Percentiles rank a stretch among this genome's conserved stretches.
These are phyloP conservation scores for Raphanus sativus DNA, from an alignment of 345 rosid species.

Conservation along the genomic window DNA sequence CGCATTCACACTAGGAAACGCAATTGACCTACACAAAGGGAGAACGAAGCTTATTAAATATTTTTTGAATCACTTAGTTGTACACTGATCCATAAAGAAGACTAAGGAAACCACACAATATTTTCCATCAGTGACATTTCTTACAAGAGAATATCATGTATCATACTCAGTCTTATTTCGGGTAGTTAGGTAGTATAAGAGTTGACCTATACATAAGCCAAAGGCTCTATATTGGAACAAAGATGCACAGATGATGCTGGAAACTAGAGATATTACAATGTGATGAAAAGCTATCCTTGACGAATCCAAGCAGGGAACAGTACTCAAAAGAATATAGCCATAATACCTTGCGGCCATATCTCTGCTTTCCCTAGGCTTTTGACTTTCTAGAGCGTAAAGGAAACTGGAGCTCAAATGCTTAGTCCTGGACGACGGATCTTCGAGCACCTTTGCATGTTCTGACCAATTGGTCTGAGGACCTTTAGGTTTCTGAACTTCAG, in stretches of 20 bases:
- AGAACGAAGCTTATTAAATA: neutral
- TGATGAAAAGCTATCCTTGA: neutral
- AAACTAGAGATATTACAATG: neutral
- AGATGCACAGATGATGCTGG: neutral
- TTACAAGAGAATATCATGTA: neutral
- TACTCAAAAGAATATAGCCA: neutral
- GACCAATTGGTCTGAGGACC: neutral
- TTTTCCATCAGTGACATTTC: neutral
- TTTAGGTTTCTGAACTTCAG: neutral
- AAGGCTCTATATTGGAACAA: neutral
- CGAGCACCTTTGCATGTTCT: neutral
- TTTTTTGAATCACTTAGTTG: slow-evolving; percentile 11
- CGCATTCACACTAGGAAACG: slow-evolving; percentile 50
- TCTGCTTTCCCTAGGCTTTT: slow-evolving; percentile 52
- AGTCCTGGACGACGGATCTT: slow-evolving; percentile 20
- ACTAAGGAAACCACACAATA: neutral
- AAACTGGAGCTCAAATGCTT: slow-evolving; percentile 62
- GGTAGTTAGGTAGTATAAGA: neutral
- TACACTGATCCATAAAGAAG: slow-evolving; percentile 4
- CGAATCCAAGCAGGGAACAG: neutral
- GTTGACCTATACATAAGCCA: neutral
- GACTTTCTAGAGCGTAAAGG: slow-evolving; percentile 64
- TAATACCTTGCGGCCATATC: slow-evolving; percentile 54
- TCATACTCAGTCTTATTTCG: neutral
- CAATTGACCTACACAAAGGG: slow-evolving; percentile 44